Evolutionary conservation across 768 basidiomycete genomes (phyloP).

Genomic region (Leucosporidium scottii): DNA sequence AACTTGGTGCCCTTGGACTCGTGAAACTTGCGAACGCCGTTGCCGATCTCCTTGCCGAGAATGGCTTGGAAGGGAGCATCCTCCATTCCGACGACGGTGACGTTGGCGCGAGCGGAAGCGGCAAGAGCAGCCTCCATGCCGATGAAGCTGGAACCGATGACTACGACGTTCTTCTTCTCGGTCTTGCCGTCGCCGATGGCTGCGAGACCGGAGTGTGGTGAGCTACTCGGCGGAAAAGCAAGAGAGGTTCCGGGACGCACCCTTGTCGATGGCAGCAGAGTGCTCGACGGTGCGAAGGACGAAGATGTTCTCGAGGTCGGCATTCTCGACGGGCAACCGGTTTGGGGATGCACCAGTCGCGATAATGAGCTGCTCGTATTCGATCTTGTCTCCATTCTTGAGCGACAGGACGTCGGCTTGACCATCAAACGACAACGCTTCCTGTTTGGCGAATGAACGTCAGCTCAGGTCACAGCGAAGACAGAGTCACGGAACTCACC

Average conservation of each 20-base stretch:
- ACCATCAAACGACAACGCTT: conserved; percentile 63
- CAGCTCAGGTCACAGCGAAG: too few relatives aligned
- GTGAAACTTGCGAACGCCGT: conserved; percentile 70
- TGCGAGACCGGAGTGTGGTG: neutral
- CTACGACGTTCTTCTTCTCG: conserved; percentile 61
- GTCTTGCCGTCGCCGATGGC: conserved; percentile 29
- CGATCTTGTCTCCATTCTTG: conserved; percentile 55
- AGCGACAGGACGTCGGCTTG: conserved; percentile 57
- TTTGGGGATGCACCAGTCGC: conserved; percentile 69
- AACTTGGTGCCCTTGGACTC: conserved; percentile 78
- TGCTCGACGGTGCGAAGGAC: conserved; percentile 66
- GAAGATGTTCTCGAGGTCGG: conserved; percentile 65
- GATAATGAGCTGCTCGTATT: conserved; percentile 70
- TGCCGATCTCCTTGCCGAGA: conserved; percentile 71
- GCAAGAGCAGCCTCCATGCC: conserved; percentile 86
- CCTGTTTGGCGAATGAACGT: too few relatives aligned
- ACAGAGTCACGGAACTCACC: conserved; percentile 45
- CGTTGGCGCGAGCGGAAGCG: conserved; percentile 61
- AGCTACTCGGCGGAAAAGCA: neutral
- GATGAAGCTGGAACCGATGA: conserved; percentile 86
- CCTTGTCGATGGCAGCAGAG: conserved; percentile 48
- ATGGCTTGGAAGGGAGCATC: conserved; percentile 71
- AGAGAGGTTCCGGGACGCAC: neutral
- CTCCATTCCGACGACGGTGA: conserved; percentile 78
- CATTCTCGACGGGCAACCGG: conserved; percentile 67